Evolutionary conservation across 202 grass and related monocot species (phyloP).

Genomic region (Sporobolus alterniflorus): DNA sequence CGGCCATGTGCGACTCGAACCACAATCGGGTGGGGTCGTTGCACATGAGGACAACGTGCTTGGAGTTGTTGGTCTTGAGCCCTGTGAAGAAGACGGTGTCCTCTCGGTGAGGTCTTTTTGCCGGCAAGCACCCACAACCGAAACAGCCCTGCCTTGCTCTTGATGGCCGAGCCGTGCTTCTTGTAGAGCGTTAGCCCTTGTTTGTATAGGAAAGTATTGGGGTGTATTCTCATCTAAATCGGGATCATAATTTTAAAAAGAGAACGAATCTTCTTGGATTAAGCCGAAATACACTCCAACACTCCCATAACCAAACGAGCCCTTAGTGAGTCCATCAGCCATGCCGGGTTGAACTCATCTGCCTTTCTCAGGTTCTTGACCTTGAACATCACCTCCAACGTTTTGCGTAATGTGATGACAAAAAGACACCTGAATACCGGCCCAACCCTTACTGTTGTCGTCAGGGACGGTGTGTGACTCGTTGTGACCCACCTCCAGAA

Average conservation of each 20-base stretch:
- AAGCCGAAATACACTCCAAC: no score
- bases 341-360: slow-evolving; percentile 68
- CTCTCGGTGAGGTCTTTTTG: slow-evolving; percentile 54
- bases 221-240: no score
- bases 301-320: no score
- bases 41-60: slow-evolving; percentile 74
- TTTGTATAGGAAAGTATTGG: no score
- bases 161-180: slow-evolving; percentile 41
- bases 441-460: slow-evolving; percentile 60
- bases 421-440: slow-evolving; percentile 59
- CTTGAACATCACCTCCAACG: slow-evolving; percentile 52
- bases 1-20: slow-evolving; percentile 47
- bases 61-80: slow-evolving; percentile 53
- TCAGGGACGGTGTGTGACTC: slow-evolving; percentile 56
- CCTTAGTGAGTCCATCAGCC: slow-evolving; percentile 56
- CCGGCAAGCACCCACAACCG: slow-evolving; percentile 70
- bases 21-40: slow-evolving; percentile 63
- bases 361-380: slow-evolving; percentile 62
- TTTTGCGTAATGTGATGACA: neutral
- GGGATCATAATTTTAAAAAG: no score
- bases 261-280: no score
- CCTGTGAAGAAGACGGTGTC: slow-evolving; percentile 86
- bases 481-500: slow-evolving; percentile 72
- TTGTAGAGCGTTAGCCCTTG: slow-evolving; percentile 57
- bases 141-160: slow-evolving; percentile 82